These are phyloP conservation scores for Fusarium heterosporum DNA, from an alignment of 2,329 filamentous ascomycete genomes.

Conservation along the genomic window DNA sequence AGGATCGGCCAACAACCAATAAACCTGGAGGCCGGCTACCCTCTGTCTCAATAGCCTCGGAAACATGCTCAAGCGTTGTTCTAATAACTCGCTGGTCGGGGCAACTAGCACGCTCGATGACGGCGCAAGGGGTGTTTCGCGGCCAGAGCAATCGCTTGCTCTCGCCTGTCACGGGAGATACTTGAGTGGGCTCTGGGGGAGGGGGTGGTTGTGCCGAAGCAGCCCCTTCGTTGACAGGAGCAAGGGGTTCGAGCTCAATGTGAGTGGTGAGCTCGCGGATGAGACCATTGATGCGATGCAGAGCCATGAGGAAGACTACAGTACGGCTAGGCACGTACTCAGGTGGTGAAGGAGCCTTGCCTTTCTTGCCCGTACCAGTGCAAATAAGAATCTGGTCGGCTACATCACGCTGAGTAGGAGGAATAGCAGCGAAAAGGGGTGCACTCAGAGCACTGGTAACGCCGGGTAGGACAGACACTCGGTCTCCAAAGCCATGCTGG, in stretches of 20 bases:
- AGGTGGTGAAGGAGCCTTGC: conserved; percentile 83
- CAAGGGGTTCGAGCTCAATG: conserved; percentile 49
- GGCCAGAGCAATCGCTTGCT: conserved; percentile 71
- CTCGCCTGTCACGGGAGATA: conserved; percentile 15
- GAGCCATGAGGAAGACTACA: conserved; percentile 93
- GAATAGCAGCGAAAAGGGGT: conserved; percentile 88
- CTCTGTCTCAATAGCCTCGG: conserved; percentile 85
- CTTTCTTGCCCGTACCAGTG: conserved; percentile 94
- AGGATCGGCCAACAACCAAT: conserved; percentile 85
- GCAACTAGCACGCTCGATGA: conserved; percentile 93
- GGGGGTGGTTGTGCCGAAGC: conserved; percentile 24
- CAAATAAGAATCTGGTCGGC: conserved; percentile 96
- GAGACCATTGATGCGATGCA: conserved; percentile 84
- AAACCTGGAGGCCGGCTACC: conserved; percentile 90
- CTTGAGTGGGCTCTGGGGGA: conserved; percentile 19
- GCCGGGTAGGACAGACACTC: conserved; percentile 81
- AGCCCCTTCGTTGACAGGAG: conserved; percentile 40
- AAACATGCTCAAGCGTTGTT: conserved; percentile 84
- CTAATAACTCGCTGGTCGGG: conserved; percentile 93
- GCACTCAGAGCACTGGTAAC: conserved; percentile 90
- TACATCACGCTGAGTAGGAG: conserved; percentile 87
- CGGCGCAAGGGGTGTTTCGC: conserved; percentile 83
- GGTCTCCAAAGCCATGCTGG: conserved; percentile 73
- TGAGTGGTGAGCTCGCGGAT: conserved; percentile 74
- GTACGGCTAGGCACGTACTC: conserved; percentile 81